Evolutionary conservation across 2,329 filamentous ascomycete species (phyloP).

Genomic region (Coniochaeta sp.): DNA sequence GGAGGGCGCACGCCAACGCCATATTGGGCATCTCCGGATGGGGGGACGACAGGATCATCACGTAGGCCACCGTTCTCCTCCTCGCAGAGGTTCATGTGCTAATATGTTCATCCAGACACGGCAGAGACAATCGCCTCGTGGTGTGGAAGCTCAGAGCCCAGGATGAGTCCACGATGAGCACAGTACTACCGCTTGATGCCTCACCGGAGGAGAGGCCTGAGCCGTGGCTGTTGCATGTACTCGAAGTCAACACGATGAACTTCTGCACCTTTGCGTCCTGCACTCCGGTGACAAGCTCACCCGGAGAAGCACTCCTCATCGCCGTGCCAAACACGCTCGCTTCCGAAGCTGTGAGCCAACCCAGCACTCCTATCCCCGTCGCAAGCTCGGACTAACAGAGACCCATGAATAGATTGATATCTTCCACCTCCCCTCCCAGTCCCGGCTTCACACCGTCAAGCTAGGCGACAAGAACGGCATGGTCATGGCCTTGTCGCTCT

Average conservation of each 20-base stretch:
- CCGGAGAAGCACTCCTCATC: slow-evolving; percentile 45
- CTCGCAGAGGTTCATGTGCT: slow-evolving; percentile 3
- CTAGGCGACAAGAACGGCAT: slow-evolving; percentile 58
- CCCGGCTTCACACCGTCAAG: slow-evolving; percentile 55
- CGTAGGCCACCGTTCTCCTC: slow-evolving; percentile 49
- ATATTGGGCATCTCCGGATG: slow-evolving; percentile 71
- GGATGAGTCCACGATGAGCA: slow-evolving; percentile 60
- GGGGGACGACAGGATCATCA: slow-evolving; percentile 68
- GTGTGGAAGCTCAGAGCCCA: slow-evolving; percentile 68
- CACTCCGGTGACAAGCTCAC: slow-evolving; percentile 8
- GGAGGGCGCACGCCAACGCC: slow-evolving; percentile 74
- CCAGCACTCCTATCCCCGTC: neutral
- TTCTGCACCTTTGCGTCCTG: slow-evolving; percentile 80
- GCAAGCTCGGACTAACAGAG: slow-evolving; percentile 5
- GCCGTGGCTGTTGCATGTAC: slow-evolving; percentile 79
- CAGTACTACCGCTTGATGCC: slow-evolving; percentile 62
- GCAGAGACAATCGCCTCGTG: slow-evolving; percentile 77
- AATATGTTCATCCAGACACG: slow-evolving; percentile 54
- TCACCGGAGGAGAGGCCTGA: slow-evolving; percentile 41
- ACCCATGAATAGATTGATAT: slow-evolving; percentile 58
- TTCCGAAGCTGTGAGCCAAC: slow-evolving; percentile 57
- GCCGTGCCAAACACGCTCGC: slow-evolving; percentile 74
- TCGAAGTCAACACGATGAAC: slow-evolving; percentile 89
- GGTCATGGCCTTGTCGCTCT: slow-evolving; percentile 75
- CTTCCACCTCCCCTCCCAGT: slow-evolving; percentile 71